Evolutionary conservation across 2,329 filamentous ascomycete genomes (phyloP).

Genomic region (Stylonectria norvegica): DNA sequence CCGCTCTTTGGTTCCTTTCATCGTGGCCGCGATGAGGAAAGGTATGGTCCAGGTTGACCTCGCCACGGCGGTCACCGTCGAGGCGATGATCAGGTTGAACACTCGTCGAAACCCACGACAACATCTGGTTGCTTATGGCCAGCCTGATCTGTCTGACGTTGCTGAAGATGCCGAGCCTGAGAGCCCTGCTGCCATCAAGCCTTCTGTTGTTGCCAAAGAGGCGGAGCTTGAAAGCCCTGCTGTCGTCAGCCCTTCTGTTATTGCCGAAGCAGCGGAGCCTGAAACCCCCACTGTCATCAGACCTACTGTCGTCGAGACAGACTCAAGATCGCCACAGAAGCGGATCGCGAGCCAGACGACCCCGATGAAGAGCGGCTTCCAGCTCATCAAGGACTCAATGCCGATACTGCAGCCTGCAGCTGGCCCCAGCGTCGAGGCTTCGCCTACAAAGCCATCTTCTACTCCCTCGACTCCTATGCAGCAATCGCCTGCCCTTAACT

Average conservation of each 20-base stretch:
- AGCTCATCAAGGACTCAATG: constrained; percentile 28
- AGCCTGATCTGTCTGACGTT: constrained; percentile 26
- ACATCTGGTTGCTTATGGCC: constrained; percentile 20
- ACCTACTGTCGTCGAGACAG: constrained; percentile 19
- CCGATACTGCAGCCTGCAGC: constrained; percentile 28
- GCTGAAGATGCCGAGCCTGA: constrained; percentile 28
- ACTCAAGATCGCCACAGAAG: constrained; percentile 32
- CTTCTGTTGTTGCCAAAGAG: constrained; percentile 20
- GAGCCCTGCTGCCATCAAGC: constrained; percentile 23
- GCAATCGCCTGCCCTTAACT: constrained; percentile 12
- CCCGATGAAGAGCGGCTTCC: constrained; percentile 24
- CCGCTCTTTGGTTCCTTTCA: constrained; percentile 22
- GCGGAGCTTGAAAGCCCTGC: constrained; percentile 28
- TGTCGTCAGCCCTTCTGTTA: constrained; percentile 21
- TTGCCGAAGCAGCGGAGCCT: constrained; percentile 29
- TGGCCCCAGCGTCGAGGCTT: constrained; percentile 23
- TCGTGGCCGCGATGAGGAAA: constrained; percentile 18
- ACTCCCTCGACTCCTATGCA: constrained; percentile 26
- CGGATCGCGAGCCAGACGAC: constrained; percentile 24
- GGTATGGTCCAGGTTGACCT: constrained; percentile 24
- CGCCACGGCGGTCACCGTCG: constrained; percentile 25
- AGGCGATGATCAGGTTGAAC: constrained; percentile 19
- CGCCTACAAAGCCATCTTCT: constrained; percentile 30
- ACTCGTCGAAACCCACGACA: constrained; percentile 21
- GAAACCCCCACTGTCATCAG: constrained; percentile 23